Evolutionary conservation across 202 grass and related monocot species (phyloP), one percentile per base, ranked within the genome.

Genomic region (Saccharum hybrid): DNA sequence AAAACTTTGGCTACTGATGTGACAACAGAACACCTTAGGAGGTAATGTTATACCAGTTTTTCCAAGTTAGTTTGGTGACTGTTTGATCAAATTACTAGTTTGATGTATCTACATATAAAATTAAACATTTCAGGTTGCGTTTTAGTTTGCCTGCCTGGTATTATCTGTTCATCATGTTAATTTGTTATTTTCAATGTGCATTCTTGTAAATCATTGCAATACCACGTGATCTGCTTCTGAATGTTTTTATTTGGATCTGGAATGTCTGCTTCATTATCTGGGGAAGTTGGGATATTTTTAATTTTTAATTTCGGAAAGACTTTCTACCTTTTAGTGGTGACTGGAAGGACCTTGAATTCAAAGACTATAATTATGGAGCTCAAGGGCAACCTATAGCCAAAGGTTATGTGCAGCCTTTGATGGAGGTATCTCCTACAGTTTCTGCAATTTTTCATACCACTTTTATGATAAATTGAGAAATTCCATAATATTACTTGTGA

Each of bases 261-360:
- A 64, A 70, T 21, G 51, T 40, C n/a, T 70, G 56, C 33, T 68
- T 45, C 38, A 61, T 68, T 56, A 79, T 78, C 4, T 30, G 67
- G 19, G 16, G 14, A 72, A 13, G n/a, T 66, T 51, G 31, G 79
- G 16, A 67, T 26, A 19, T 74, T 66, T 60, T 76, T 26, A 85
- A 52, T 63, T 74, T 66, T 60, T 76, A 26, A 85, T 60, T 63
- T 74, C 19, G 34, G 63, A 83, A 73, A 2, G 22, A 40, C 68
- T 82, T 85, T 73, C 66, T 21, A 46, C 8, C 80, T 48, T 90
- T 82, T 88, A 99, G 96, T 80, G 93, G 93, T 82, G 93, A 96
- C 21, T 99, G 91, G 93, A 99, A 96, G 75, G 87, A 94, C 67
- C 68, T 94, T 15, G 93, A 96, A 82, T 99, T 99, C 28, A 99